Percentiles rank a stretch among this genome's conserved stretches.
Conservation (phyloP, 2,329 filamentous ascomycete species). For the Aspergillus sp. region DNA sequence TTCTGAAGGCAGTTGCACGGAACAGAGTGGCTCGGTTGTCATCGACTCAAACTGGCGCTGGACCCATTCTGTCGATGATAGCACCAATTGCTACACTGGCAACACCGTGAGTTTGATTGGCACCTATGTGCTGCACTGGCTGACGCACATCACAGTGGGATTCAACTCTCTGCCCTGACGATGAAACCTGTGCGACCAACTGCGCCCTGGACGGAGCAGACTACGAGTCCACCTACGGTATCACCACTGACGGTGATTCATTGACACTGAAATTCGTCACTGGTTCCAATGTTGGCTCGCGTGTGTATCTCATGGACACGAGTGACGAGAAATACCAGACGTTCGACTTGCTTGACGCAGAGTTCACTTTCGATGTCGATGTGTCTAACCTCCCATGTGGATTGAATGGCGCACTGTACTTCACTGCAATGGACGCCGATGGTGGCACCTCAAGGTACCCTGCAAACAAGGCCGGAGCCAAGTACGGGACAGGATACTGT, state of each 20-base stretch:
- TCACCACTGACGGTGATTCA: conserved; percentile 51
- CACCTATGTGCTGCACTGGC: neutral
- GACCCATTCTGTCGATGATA: conserved; percentile 51
- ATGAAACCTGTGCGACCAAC: conserved; percentile 55
- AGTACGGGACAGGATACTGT: conserved; percentile 65
- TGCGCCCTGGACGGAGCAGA: conserved; percentile 60
- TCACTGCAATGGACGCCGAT: conserved; percentile 61
- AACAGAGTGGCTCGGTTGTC: conserved; percentile 54
- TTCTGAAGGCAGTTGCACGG: conserved; percentile 54
- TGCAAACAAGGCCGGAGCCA: conserved; percentile 58
- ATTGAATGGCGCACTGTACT: conserved; percentile 70
- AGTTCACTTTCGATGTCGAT: conserved; percentile 73
- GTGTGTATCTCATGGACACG: conserved; percentile 64
- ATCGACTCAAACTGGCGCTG: conserved; percentile 62
- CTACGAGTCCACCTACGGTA: conserved; percentile 55
- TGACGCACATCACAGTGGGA: conserved; percentile 40
- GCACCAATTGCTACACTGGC: conserved; percentile 59
- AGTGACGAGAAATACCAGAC: conserved; percentile 63
- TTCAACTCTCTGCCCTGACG: conserved; percentile 50
- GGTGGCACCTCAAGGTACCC: conserved; percentile 57
- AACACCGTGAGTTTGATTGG: conserved; percentile 39
- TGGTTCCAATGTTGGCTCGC: conserved; percentile 49
- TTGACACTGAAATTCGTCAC: conserved; percentile 54
- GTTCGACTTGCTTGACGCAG: conserved; percentile 65
- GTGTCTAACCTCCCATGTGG: conserved; percentile 69